phyloP scores from a whole-genome alignment of 495 filamentous ascomycete species.

The Symbiotaphrina buchneri region DNA sequence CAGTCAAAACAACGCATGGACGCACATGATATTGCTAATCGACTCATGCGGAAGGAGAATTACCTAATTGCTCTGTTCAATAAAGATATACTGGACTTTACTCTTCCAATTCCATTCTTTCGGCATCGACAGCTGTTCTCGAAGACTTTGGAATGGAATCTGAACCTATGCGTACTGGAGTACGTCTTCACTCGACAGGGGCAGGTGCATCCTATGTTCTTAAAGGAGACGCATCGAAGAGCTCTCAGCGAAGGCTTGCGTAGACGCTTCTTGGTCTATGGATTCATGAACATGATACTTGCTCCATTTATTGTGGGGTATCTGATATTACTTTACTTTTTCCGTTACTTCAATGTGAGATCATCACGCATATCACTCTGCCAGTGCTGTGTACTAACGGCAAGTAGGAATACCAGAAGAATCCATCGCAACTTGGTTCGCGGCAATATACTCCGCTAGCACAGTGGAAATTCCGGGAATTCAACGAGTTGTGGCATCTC shows the following conservation, averaged over 20 bases:
- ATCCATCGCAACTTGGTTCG: conserved; percentile 60
- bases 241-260: conserved; percentile 56
- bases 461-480: conserved; percentile 96
- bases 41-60: conserved; percentile 90
- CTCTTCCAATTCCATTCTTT: conserved; percentile 66
- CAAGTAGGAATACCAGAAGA: conserved; percentile 66
- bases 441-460: conserved; percentile 83
- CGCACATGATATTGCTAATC: conserved; percentile 91
- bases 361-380: neutral
- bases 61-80: conserved; percentile 93
- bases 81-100: conserved; percentile 79
- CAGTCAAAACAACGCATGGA: conserved; percentile 92
- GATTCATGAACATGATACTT: conserved; percentile 64
- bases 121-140: conserved; percentile 60
- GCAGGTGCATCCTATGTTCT: conserved; percentile 60
- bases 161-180: conserved; percentile 74
- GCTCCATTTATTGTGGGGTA: conserved; percentile 70
- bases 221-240: conserved; percentile 60
- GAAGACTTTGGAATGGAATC: conserved; percentile 64
- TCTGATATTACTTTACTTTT: conserved; percentile 67
- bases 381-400: conserved; percentile 3
- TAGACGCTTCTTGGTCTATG: conserved; percentile 55
- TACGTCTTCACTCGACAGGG: conserved; percentile 79
- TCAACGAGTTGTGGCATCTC: conserved; percentile 86
- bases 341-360: conserved; percentile 70